Base-by-base conservation (phyloP, 2,329 filamentous ascomycete species). In the Fusarium subtropicale region DNA sequence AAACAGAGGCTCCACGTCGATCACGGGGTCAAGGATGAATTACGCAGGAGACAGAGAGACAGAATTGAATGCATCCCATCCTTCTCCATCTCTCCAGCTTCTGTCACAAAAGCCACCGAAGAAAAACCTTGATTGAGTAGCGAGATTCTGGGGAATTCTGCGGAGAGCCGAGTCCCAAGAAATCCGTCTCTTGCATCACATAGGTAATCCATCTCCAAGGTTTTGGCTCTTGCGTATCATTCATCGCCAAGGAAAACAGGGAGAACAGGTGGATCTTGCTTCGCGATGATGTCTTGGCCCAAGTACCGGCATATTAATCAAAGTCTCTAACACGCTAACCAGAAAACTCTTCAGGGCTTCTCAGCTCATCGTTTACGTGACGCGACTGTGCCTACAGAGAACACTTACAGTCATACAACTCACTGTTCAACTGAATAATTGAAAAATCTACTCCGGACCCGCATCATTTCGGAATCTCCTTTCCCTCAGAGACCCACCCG, bases 391-490 rank as follows among this genome's bases (percentile, higher is more conserved):
- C 36, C 62, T 65, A 45, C 28, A 30, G 28, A 30, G 28, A 12
- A 30, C n/a, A 38, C 11, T 8, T 39, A 22, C 51, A 64, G 28
- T 31, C 30, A 28, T 28, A 46, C 59, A 58, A 30, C 28, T 30
- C 28, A 30, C 28, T 22, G 20, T 22, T 22, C 20, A 22, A 22
- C 3, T 22, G 28, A 30, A 30, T 30, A 12, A 5, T 28, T 15
- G 20, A 65, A 51, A 60, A 52, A 36, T 56, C 38, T 67, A 9
- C 41, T 65, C 61, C 62, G 58, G 63, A 60, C 60, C 59, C 64
- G 63, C 63, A 53, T 68, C 45, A 67, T 69, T 54, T 64, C 66
- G 62, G 56, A 53, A 47, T 30, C 50, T 54, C 58, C 64, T 60
- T 24, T 28, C 11, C n/a, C n/a, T 10, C 5, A 45, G 48, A 44